Percentiles rank a stretch among this genome's conserved stretches.
These are phyloP conservation scores for Malus hybrid DNA, from an alignment of 331 rosid species.

Conservation along the genomic window DNA sequence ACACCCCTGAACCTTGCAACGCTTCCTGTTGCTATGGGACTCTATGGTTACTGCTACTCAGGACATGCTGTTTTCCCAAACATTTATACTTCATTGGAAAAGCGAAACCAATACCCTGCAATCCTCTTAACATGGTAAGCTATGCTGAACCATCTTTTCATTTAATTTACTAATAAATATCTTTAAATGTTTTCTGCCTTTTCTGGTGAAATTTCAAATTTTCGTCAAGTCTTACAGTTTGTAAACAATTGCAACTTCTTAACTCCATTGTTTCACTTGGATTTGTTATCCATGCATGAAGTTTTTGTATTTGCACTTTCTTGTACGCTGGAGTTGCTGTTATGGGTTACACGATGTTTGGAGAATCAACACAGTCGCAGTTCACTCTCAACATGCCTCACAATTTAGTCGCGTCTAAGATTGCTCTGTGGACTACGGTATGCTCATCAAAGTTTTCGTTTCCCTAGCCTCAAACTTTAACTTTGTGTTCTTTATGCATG, in stretches of 20 bases:
- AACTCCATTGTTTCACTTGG: neutral
- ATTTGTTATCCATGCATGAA: slow-evolving; percentile 21
- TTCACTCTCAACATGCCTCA: slow-evolving; percentile 94
- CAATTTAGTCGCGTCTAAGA: slow-evolving; percentile 73
- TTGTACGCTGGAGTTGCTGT: slow-evolving; percentile 78
- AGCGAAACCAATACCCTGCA: slow-evolving; percentile 59
- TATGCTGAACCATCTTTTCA: neutral
- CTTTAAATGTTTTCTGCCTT: neutral
- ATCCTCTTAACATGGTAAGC: slow-evolving; percentile 76
- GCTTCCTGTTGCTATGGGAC: slow-evolving; percentile 86
- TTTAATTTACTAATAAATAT: neutral
- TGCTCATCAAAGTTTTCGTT: neutral
- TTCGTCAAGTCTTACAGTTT: neutral
- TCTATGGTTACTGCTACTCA: slow-evolving; percentile 91
- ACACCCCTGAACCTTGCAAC: slow-evolving; percentile 63
- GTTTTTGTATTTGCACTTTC: slow-evolving; percentile 65
- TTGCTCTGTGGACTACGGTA: slow-evolving; percentile 99
- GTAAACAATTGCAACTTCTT: neutral
- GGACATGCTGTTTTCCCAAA: slow-evolving; percentile 98
- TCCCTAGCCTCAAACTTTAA: neutral
- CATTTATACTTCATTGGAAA: slow-evolving; percentile 86
- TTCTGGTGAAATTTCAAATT: neutral
- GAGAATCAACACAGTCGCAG: slow-evolving; percentile 71
- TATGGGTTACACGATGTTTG: slow-evolving; percentile 94
- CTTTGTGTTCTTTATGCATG: neutral